phyloP scores from a whole-genome alignment of 2,329 filamentous ascomycete species.

The Phoma herbarum region DNA sequence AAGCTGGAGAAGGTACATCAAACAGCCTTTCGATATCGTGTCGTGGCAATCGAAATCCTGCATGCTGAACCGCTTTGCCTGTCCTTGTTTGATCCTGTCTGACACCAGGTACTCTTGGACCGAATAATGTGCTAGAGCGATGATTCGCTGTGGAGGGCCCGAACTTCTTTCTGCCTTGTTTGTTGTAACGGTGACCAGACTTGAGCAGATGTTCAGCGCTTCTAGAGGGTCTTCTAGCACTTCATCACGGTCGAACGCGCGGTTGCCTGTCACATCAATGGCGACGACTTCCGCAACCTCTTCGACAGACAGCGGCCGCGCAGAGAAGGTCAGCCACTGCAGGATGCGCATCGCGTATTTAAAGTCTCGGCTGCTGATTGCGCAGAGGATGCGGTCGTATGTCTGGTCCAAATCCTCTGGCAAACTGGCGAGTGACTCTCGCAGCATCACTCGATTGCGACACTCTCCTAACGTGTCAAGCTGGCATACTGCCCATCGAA shows the following conservation, averaged over 20 bases:
- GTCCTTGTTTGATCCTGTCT: slow-evolving; percentile 33
- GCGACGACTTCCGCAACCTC: slow-evolving; percentile 41
- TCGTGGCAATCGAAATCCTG: slow-evolving; percentile 30
- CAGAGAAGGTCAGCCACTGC: slow-evolving; percentile 38
- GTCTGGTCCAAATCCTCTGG: slow-evolving; percentile 39
- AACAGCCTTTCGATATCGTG: slow-evolving; percentile 31
- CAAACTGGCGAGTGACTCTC: slow-evolving; percentile 29
- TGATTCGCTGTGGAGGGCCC: slow-evolving; percentile 4
- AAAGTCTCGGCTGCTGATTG: slow-evolving; percentile 27
- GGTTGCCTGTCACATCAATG: slow-evolving; percentile 35
- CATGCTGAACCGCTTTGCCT: slow-evolving; percentile 35
- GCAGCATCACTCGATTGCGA: neutral
- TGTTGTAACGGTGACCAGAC: slow-evolving; percentile 40
- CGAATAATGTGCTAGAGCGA: slow-evolving; percentile 46
- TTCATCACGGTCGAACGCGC: slow-evolving; percentile 46
- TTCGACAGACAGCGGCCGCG: slow-evolving; percentile 28
- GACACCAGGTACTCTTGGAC: slow-evolving; percentile 49
- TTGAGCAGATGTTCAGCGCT: slow-evolving; percentile 42
- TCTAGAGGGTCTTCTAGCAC: slow-evolving; percentile 48
- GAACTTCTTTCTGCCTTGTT: neutral
- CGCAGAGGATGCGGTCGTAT: slow-evolving; percentile 39
- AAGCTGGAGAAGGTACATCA: slow-evolving; percentile 42
- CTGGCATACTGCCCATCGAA: slow-evolving; percentile 40
- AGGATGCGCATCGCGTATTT: slow-evolving; percentile 35
- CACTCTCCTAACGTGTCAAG: slow-evolving; percentile 34